A percentile compares a stretch with the other conserved stretches of the same genome.
Evolutionary conservation across 331 rosid genomes (phyloP).

Genomic region (Pyracantha coccinea): DNA sequence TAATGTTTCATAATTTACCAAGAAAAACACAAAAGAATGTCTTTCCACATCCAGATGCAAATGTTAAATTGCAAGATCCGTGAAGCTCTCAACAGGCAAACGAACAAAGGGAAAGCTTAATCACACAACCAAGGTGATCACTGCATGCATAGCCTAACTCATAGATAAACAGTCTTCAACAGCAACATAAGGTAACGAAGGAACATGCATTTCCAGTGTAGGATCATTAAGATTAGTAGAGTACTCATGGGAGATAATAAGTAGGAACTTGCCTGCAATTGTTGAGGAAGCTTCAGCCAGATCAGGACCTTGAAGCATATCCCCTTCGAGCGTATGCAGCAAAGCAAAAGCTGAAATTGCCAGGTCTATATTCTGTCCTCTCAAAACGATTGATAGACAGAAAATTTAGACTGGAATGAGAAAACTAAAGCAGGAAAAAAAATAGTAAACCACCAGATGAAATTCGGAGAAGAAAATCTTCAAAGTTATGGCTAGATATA

Average conservation of each 20-base stretch:
- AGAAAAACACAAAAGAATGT: not conserved
- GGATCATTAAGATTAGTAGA: not conserved
- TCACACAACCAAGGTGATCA: not conserved
- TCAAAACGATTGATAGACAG: constrained; percentile 93
- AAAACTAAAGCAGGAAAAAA: not conserved
- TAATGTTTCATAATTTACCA: not conserved
- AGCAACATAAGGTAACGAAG: not conserved
- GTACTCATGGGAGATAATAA: not conserved
- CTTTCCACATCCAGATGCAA: not conserved
- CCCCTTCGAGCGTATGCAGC: constrained; percentile 38
- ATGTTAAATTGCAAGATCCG: not conserved
- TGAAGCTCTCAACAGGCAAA: not conserved
- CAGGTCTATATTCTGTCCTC: constrained; percentile 74
- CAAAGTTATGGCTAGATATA: constrained; percentile 1
- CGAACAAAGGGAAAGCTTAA: not conserved
- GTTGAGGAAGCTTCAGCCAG: constrained; percentile 49
- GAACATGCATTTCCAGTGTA: not conserved
- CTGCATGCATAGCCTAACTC: not conserved
- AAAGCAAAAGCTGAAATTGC: constrained; percentile 77
- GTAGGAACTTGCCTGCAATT: constrained; percentile 56
- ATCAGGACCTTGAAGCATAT: constrained; percentile 30
- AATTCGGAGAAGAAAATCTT: not conserved
- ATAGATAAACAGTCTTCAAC: not conserved
- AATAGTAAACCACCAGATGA: not conserved
- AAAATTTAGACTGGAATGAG: constrained; percentile 45